Conservation (phyloP, 2,329 filamentous ascomycete species). For the Colletotrichum eleusines region DNA sequence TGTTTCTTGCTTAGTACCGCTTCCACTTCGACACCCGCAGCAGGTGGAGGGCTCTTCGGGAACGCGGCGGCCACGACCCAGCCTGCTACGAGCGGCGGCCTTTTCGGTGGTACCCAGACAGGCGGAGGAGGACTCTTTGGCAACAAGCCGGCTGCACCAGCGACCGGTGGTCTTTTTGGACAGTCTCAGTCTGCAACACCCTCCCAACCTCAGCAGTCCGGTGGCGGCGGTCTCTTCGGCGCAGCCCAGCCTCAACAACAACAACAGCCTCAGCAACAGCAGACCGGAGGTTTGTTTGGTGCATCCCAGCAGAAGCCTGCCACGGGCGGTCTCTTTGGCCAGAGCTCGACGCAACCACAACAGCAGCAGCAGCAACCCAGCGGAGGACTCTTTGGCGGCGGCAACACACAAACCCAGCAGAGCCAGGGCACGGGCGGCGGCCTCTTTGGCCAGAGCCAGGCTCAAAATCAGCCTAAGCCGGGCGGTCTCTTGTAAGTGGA, state of each 20-base stretch:
- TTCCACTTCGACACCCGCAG: constrained; percentile 25
- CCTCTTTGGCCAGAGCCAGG: constrained; percentile 52
- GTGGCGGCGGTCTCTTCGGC: constrained; percentile 37
- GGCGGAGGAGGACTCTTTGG: constrained; percentile 37
- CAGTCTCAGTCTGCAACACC: constrained; percentile 32
- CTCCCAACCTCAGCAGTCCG: constrained; percentile 47
- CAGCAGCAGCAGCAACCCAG: constrained; percentile 41
- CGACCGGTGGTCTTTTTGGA: constrained; percentile 53
- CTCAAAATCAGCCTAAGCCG: constrained; percentile 42
- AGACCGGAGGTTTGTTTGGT: constrained; percentile 37
- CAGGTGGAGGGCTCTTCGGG: constrained; percentile 36
- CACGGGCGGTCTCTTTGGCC: constrained; percentile 48
- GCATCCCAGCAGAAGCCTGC: constrained; percentile 40
- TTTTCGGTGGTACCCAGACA: constrained; percentile 53
- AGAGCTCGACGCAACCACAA: constrained; percentile 47
- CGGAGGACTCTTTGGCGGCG: constrained; percentile 50
- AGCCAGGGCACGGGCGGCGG: constrained; percentile 40
- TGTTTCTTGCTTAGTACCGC: neutral
- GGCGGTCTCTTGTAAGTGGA: constrained; percentile 49
- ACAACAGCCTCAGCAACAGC: constrained; percentile 41
- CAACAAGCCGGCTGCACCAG: constrained; percentile 43
- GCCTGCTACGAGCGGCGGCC: constrained; percentile 53
- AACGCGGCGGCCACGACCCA: constrained; percentile 31
- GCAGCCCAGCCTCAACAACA: constrained; percentile 15
- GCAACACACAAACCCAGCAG: constrained; percentile 42